Evolutionary conservation across 2,329 filamentous ascomycete species (phyloP).

Genomic region (Calcarisporium arbuscula): DNA sequence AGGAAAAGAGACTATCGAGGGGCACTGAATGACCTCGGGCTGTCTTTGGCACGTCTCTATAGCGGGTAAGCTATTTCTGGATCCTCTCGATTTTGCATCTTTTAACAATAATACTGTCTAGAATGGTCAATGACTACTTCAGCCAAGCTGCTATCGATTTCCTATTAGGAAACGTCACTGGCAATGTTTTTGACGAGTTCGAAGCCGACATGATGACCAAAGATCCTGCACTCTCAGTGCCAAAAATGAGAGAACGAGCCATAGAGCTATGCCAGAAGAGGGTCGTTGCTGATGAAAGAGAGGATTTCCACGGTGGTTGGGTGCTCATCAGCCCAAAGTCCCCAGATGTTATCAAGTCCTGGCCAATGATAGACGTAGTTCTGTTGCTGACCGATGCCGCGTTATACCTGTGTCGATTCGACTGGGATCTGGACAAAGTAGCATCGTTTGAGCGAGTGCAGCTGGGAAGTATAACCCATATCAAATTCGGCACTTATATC

Average conservation of each 20-base stretch:
- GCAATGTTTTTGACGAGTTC: constrained; percentile 86
- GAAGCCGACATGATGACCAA: constrained; percentile 88
- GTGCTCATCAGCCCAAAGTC: constrained; percentile 71
- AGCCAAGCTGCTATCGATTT: constrained; percentile 94
- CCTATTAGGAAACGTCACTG: constrained; percentile 80
- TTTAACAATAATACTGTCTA: constrained; percentile 79
- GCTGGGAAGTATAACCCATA: constrained; percentile 62
- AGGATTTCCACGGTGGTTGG: constrained; percentile 87
- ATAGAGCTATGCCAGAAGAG: constrained; percentile 85
- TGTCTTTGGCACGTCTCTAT: constrained; percentile 74
- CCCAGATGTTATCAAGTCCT: constrained; percentile 61
- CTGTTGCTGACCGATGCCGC: constrained; percentile 79
- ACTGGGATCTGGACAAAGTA: constrained; percentile 94
- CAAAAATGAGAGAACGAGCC: constrained; percentile 77
- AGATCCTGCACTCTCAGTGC: constrained; percentile 83
- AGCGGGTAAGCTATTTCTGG: constrained; percentile 47
- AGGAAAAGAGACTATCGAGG: constrained; percentile 86
- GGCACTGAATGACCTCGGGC: constrained; percentile 81
- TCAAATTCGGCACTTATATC: constrained; percentile 82
- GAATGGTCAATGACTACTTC: constrained; percentile 97
- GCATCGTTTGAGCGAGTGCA: constrained; percentile 84
- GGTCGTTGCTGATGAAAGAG: constrained; percentile 73
- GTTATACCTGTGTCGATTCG: constrained; percentile 83
- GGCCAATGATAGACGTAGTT: constrained; percentile 82
- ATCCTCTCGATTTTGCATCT: background rate